Percentiles rank a stretch among this genome's conserved stretches.
phyloP scores from a whole-genome alignment of 75 land plant species.

The Picea sitchensis region DNA sequence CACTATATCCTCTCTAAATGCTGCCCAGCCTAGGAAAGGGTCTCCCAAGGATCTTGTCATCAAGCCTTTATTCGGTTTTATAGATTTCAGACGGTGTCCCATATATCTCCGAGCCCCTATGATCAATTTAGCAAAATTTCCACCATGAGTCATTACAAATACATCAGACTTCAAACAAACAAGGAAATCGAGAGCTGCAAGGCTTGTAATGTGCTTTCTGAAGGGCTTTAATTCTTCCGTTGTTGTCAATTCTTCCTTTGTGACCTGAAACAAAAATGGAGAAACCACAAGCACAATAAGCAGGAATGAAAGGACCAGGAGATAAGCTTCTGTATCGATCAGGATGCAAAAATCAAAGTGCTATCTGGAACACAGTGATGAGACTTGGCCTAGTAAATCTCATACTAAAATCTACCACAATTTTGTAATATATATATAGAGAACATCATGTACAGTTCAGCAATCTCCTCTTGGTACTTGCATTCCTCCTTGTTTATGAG shows the following conservation, averaged over 20 bases:
- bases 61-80: conserved; percentile 90
- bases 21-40: conserved; percentile 88
- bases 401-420: too few relatives aligned
- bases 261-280: conserved; percentile 46
- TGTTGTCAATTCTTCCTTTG: conserved; percentile 82
- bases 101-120: conserved; percentile 84
- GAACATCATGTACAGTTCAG: too few relatives aligned
- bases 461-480: too few relatives aligned
- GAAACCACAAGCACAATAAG: neutral
- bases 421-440: too few relatives aligned
- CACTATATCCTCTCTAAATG: conserved; percentile 75
- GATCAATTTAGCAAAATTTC: conserved; percentile 91
- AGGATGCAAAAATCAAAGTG: neutral
- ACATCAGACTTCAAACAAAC: conserved; percentile 94
- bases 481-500: too few relatives aligned
- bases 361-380: neutral
- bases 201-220: conserved; percentile 80
- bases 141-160: conserved; percentile 98
- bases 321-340: neutral
- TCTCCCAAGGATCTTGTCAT: conserved; percentile 95
- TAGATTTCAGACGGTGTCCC: conserved; percentile 86
- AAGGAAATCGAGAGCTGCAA: conserved; percentile 92
- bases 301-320: neutral
- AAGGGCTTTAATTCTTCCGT: conserved; percentile 75
- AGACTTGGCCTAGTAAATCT: too few relatives aligned